Conservation (phyloP, 75 land plant genomes). For the Chamaecyparis obtusa region DNA sequence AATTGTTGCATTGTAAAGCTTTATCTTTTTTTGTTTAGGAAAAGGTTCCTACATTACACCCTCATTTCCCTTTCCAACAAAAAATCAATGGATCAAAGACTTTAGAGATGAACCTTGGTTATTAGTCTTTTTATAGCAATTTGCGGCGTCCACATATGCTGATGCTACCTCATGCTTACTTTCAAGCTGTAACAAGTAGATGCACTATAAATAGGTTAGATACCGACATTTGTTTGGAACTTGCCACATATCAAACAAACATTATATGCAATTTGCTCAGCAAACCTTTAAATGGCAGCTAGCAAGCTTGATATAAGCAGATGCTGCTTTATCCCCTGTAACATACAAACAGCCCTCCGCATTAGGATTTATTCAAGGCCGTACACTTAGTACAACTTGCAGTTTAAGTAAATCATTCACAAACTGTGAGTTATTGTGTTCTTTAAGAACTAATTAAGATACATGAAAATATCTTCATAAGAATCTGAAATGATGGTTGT, state of each 20-base stretch:
- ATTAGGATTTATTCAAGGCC: not conserved
- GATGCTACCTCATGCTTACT: slow-evolving; percentile 84
- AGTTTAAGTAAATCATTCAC: not conserved
- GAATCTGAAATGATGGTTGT: not conserved
- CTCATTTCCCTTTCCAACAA: not conserved
- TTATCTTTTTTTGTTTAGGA: not conserved
- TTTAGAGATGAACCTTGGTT: slow-evolving; percentile 29
- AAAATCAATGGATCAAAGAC: slow-evolving; percentile 2
- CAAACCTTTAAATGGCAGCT: slow-evolving; percentile 77
- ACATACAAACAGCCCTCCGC: not conserved
- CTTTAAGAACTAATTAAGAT: not conserved
- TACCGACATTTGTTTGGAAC: not conserved
- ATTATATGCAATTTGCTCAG: not conserved
- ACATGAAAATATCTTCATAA: not conserved
- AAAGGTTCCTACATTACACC: not conserved
- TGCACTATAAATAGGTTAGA: not conserved
- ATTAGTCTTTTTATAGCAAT: slow-evolving; percentile 67
- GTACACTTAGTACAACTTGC: not conserved
- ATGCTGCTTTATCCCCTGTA: slow-evolving; percentile 84
- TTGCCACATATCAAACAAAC: not conserved
- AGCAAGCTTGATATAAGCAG: slow-evolving; percentile 70
- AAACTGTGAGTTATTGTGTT: not conserved
- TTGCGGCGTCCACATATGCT: slow-evolving; percentile 81
- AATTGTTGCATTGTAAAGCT: not conserved
- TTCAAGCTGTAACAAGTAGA: slow-evolving; percentile 50